Base-by-base conservation (phyloP, 2,329 filamentous ascomycete species). In the Emmonsiellopsis sp. region DNA sequence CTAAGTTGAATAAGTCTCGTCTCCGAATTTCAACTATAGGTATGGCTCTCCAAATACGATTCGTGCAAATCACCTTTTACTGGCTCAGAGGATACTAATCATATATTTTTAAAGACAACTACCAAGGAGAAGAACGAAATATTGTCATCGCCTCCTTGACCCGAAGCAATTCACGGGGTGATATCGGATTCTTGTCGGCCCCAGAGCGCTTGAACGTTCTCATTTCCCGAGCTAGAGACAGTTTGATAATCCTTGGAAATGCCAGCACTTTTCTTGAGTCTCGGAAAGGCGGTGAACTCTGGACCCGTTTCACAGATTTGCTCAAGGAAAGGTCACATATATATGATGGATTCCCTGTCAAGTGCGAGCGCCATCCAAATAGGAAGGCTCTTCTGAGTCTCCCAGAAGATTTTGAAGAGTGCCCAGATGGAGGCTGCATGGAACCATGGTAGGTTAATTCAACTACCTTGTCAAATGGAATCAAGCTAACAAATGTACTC, bases 61-160 rank as follows among this genome's bases (percentile, higher is more conserved):
- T 17, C 17, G 11, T 47, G 5, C n/a, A 13, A 13, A 2, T 3
- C 2, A 27, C 13, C 2, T 32, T 13, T 45, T 42, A 31, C 36
- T 53, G 42, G 21, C 43, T 40, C 39, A 31, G 17, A 50, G 36
- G 13, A 10, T 53, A 11, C 39, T 49, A 48, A 45, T n/a, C 27
- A 43, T 27, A 7, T 47, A 47, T 42, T 36, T 42, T 44, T 45
- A 55, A 6, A 84, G 86, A 90, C 56, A 90, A 90, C 56, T 91
- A 86, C 54, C 87, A 90, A 63, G 86, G 87, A 1, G 86, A 90
- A 61, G 86, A 91, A 58, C 83, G 80, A 39, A 81, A 89, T 1
- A 84, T 91, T 13, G 82, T 89, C 0, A 77, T 91, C 6, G 79
- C 73, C 0, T 85, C 83, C 0, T 65, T 90, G 9, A 87, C 84